Conservation (phyloP, 2,329 filamentous ascomycete genomes). For the Apiospora malaysiana region DNA sequence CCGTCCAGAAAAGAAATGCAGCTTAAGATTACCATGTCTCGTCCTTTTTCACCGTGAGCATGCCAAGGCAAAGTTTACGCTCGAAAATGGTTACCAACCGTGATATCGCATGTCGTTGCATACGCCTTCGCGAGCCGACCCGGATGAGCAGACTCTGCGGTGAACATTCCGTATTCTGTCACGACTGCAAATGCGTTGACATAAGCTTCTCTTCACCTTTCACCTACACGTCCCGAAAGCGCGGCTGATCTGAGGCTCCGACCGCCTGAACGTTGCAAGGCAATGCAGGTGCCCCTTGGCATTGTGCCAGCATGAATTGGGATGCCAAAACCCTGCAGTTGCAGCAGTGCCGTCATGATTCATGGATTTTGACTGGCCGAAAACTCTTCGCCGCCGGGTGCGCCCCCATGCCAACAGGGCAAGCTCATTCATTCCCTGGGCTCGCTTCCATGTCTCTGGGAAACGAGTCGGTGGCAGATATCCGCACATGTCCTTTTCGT, state of each 20-base stretch:
- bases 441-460: not conserved
- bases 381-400: slow-evolving; percentile 1
- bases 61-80: not conserved
- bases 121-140: not conserved
- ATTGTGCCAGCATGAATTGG: not conserved
- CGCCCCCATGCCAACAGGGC: not conserved
- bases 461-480: not conserved
- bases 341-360: slow-evolving; percentile 10
- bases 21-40: not conserved
- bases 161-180: not conserved
- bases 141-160: not conserved
- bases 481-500: not conserved
- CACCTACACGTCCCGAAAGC: not conserved
- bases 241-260: not conserved
- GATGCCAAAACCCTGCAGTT: not conserved
- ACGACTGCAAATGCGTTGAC: not conserved
- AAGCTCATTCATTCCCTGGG: not conserved
- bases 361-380: slow-evolving; percentile 5
- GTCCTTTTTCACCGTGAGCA: not conserved
- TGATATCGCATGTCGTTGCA: not conserved
- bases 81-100: not conserved
- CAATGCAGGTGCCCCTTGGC: slow-evolving; percentile 13
- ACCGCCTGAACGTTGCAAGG: not conserved
- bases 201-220: not conserved
- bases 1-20: not conserved